Evolutionary conservation across 352 stramenopile species (phyloP).

Genomic region (Pythium brachiatum): DNA sequence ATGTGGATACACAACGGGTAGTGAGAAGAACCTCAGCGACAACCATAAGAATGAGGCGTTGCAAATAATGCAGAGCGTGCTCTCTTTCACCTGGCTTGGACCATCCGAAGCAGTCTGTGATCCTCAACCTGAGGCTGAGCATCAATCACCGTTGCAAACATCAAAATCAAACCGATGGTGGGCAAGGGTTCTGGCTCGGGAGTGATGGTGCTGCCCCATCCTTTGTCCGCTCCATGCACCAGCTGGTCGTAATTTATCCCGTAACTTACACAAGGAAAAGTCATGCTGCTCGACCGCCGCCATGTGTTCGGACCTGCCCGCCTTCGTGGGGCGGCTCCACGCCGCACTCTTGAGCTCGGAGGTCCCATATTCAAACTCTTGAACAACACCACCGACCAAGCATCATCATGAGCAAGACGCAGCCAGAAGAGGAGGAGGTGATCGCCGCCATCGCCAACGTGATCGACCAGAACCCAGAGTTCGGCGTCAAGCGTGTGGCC

Average conservation of each 20-base stretch:
- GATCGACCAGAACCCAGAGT: constrained; percentile 59
- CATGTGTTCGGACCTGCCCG: constrained; percentile 11
- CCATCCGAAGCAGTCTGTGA: too few species aligned
- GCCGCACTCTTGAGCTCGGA: constrained; percentile 2
- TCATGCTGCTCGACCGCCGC: constrained; percentile 13
- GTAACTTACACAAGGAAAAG: constrained; percentile 14
- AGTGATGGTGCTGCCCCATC: constrained; percentile 5
- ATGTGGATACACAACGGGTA: too few species aligned
- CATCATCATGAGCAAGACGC: constrained; percentile 48
- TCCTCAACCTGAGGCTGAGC: too few species aligned
- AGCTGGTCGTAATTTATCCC: not conserved
- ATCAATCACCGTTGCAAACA: not conserved
- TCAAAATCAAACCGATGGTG: not conserved
- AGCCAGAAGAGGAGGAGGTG: constrained; percentile 65
- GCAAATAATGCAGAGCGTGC: too few species aligned
- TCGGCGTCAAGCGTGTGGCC: constrained; percentile 67
- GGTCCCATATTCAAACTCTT: constrained; percentile 5
- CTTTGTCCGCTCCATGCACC: not conserved
- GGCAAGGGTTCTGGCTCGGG: not conserved
- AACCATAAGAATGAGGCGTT: too few species aligned
- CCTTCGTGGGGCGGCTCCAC: not conserved
- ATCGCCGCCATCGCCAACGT: constrained; percentile 51
- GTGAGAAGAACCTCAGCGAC: too few species aligned
- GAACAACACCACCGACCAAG: not conserved
- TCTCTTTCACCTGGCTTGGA: too few species aligned